Evolutionary conservation across 106 monocot genomes (phyloP).

Genomic region (Acanthochlamys bracteata): DNA sequence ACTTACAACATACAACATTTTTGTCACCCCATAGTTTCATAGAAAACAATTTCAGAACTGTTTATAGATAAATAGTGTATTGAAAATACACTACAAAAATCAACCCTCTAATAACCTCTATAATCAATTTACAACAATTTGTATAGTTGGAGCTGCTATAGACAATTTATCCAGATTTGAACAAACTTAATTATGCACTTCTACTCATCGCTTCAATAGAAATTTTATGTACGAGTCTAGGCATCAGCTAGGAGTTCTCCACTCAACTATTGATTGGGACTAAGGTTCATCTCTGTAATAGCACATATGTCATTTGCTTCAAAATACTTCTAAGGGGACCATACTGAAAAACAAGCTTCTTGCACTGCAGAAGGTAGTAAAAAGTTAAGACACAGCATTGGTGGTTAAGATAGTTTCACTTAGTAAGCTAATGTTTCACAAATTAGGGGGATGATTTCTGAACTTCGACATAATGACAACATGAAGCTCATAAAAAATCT

Average conservation of each 20-base stretch:
- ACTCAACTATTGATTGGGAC: neutral
- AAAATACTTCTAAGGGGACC: conserved; percentile 39
- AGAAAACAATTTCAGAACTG: too few species aligned
- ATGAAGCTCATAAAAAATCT: too few species aligned
- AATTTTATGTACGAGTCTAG: neutral
- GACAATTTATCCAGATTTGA: neutral
- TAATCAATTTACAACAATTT: too few species aligned
- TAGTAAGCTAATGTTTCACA: neutral
- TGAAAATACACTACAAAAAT: too few species aligned
- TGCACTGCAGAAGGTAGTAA: conserved; percentile 31
- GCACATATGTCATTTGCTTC: conserved; percentile 53
- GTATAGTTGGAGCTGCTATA: too few species aligned
- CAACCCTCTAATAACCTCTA: too few species aligned
- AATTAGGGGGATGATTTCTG: neutral
- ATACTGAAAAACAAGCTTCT: conserved; percentile 48
- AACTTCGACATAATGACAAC: too few species aligned
- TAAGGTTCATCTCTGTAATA: conserved; percentile 30
- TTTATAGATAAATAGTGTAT: too few species aligned
- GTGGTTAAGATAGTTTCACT: neutral
- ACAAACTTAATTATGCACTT: neutral
- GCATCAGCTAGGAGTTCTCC: neutral
- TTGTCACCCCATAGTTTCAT: too few species aligned
- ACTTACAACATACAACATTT: too few species aligned
- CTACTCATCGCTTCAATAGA: neutral
- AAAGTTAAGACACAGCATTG: neutral